Conservation (phyloP, 805 yeast species). For the Pichia scutulata region DNA sequence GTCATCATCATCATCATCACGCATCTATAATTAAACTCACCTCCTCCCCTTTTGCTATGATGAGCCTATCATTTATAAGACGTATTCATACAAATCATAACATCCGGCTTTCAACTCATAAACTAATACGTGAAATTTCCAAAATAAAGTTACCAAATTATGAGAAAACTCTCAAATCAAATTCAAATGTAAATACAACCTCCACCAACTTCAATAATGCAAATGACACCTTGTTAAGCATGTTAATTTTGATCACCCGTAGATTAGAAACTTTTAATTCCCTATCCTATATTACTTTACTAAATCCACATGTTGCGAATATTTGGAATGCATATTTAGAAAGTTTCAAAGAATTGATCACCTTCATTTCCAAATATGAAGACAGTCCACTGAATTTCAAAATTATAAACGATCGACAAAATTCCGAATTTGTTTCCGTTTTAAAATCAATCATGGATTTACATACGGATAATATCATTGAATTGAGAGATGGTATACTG, state of each 20-base stretch:
- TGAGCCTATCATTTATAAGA: background rate
- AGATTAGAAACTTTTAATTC: slow-evolving; percentile 62
- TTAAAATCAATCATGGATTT: slow-evolving; percentile 56
- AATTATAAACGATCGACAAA: slow-evolving; percentile 41
- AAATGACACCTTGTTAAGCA: slow-evolving; percentile 46
- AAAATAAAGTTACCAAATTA: slow-evolving; percentile 1
- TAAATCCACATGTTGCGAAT: slow-evolving; percentile 80
- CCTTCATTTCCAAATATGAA: slow-evolving; percentile 28
- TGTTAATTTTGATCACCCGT: slow-evolving; percentile 59
- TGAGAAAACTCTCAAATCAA: background rate
- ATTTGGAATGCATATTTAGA: slow-evolving; percentile 67
- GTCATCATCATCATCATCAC: too few relatives aligned
- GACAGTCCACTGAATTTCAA: slow-evolving; percentile 25
- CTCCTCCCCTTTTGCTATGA: too few relatives aligned
- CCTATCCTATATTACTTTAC: slow-evolving; percentile 74
- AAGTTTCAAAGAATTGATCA: slow-evolving; percentile 31
- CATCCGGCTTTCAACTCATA: background rate
- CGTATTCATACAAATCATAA: background rate
- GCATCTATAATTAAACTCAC: too few relatives aligned
- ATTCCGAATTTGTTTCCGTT: slow-evolving; percentile 42
- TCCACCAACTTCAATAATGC: slow-evolving; percentile 29
- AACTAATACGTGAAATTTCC: background rate
- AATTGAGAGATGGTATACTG: slow-evolving; percentile 71
- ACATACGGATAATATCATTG: slow-evolving; percentile 80
- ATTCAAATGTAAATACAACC: background rate